phyloP scores from a whole-genome alignment of 2,329 filamentous ascomycete species.

The Lecanicillium sp. region DNA sequence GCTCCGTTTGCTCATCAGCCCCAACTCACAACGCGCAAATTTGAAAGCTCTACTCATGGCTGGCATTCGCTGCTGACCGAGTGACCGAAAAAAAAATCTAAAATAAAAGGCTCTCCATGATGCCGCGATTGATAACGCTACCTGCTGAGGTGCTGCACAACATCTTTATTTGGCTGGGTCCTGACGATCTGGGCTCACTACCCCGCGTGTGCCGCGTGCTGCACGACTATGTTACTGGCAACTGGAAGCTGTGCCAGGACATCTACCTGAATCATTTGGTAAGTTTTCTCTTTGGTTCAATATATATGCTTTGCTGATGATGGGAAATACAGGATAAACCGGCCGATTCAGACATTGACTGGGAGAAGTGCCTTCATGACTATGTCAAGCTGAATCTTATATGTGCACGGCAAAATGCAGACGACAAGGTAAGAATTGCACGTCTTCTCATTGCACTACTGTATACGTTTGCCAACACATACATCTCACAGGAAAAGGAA shows the following conservation, averaged over 20 bases:
- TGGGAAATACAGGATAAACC: constrained; percentile 28
- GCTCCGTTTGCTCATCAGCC: no score
- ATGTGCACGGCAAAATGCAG: constrained; percentile 22
- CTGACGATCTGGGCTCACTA: constrained; percentile 46
- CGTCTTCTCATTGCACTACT: neutral
- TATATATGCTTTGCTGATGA: no score
- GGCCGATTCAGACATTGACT: constrained; percentile 28
- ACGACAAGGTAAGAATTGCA: constrained; percentile 33
- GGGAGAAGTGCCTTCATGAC: constrained; percentile 34
- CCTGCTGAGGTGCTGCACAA: constrained; percentile 56
- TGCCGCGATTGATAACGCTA: constrained; percentile 31
- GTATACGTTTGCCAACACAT: no score
- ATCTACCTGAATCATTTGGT: constrained; percentile 53
- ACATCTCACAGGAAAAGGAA: constrained; percentile 26
- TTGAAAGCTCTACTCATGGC: no score
- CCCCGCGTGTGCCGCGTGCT: constrained; percentile 44
- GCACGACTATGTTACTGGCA: constrained; percentile 45
- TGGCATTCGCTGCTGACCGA: no score
- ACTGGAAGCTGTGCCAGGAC: constrained; percentile 50
- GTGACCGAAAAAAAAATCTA: no score
- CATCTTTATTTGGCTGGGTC: constrained; percentile 48
- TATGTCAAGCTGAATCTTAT: constrained; percentile 35
- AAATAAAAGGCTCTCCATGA: constrained; percentile 10
- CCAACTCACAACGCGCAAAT: no score
- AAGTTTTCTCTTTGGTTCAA: no score